Percentiles rank a stretch among this genome's conserved stretches.
phyloP scores from a whole-genome alignment of 164 flowering plant species.

The Aristolochia fimbriata region DNA sequence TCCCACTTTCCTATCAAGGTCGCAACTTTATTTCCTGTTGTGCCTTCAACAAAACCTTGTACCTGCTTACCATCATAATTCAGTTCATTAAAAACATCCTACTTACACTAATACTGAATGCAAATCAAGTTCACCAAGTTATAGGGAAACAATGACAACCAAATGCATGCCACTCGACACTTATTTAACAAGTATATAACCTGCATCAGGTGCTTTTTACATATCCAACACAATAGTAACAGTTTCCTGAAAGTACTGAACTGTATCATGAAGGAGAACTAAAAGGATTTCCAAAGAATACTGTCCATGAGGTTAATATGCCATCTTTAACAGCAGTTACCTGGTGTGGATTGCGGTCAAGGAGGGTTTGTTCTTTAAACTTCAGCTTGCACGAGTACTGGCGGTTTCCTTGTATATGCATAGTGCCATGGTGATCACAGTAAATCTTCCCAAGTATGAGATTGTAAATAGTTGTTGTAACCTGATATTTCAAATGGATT shows the following conservation, averaged over 20 bases:
- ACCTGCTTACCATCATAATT: constrained; percentile 36
- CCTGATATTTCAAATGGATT: constrained; percentile 27
- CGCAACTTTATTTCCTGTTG: constrained; percentile 46
- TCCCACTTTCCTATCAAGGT: constrained; percentile 85
- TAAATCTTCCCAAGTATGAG: constrained; percentile 85
- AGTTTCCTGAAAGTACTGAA: too few relatives aligned
- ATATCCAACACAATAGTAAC: too few relatives aligned
- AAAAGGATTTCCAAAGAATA: too few relatives aligned
- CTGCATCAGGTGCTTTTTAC: too few relatives aligned
- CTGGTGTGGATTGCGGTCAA: constrained; percentile 87
- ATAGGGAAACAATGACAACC: too few relatives aligned
- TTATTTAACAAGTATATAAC: too few relatives aligned
- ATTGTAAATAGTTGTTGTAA: constrained; percentile 75
- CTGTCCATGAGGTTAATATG: not conserved
- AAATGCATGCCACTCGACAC: too few relatives aligned
- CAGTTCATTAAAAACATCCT: not conserved
- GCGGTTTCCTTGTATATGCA: constrained; percentile 72
- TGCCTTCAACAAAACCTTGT: constrained; percentile 75
- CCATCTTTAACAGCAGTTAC: constrained; percentile 21
- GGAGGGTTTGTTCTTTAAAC: constrained; percentile 80
- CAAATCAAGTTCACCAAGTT: too few relatives aligned
- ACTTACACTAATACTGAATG: too few relatives aligned
- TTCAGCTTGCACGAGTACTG: constrained; percentile 73
- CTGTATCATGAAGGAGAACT: too few relatives aligned
- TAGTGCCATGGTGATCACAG: constrained; percentile 84